Evolutionary conservation across 2,329 filamentous ascomycete genomes (phyloP), one percentile per base, ranked within the genome.

Genomic region (Rutstroemia sp.): DNA sequence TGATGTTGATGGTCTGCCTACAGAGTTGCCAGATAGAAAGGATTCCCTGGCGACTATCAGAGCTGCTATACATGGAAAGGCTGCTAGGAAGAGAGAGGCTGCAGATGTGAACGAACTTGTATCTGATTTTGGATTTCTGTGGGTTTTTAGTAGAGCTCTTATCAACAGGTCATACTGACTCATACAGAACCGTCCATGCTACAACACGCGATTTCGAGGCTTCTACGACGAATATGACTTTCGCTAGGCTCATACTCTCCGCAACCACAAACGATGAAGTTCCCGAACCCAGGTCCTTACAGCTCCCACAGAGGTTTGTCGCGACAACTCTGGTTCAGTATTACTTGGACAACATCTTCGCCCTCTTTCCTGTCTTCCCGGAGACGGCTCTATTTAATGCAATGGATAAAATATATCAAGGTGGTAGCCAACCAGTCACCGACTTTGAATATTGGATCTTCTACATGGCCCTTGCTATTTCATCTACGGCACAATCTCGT

Each of bases 171-270:
- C 16, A 48, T 27, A 12, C 47, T 49, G 4, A 54, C 42, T 61
- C 61, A 58, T 62, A 46, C 65, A 94, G 90, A 56, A 90, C 92
- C 5, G 89, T 99, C 67, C 95, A 96, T 74, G 92, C 94, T 27
- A 96, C 92, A 0, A 92, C 92, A 1, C 82, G 91, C 67, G 94
- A 97, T 71, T 96, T 96, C 68, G 90, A 95, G 69, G 87, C 90
- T 8, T 90, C 92, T 57, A 85, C 88, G 30, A 87, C 84, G 58
- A 90, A 89, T 66, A 95, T 96, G 81, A 96, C 91, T 0, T 96
- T 96, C 77, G 89, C 91, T 25, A 86, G 89, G 38, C 79, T 97
- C 19, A 87, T 96, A 23, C 75, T 96, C 27, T 89, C 89, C n/a
- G 88, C 92, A 5, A 85, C 89, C 39, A 82, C 82, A 9, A 89